Base-by-base conservation (phyloP, 106 monocot genomes). In the Dioscorea alata region DNA sequence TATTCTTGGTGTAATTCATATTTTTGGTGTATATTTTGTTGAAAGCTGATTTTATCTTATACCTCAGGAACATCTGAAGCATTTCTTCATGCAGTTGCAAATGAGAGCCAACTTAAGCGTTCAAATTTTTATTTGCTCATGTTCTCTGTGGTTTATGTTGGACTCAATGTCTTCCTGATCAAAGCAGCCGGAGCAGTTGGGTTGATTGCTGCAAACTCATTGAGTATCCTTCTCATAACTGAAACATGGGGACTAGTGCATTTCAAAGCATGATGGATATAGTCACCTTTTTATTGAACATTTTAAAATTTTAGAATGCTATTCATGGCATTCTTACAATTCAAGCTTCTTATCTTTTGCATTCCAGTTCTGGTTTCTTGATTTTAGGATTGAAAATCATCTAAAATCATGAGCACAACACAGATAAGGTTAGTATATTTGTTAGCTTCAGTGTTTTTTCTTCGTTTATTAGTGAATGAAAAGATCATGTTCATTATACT, bases 51-150 rank as follows among this genome's bases (percentile, higher is more conserved):
- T 78, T 5, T 34, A 66, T 71, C 19, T 23, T 35, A 23, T 77
- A 48, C 19, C 84, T 28, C 77, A 96, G 96, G 96, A 31, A 96
- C 91, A 74, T 86, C 92, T 15, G 96, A 96, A 83, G 82, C 96
- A 72, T 96, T 96, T 75, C 59, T 96, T 61, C 96, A 96, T 79
- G 91, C 91, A 52, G 92, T 92, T 58, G 88, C 92, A 56, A 79
- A 81, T 69, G 88, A 96, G 67, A 80, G 57, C 50, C 89, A 96
- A 71, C 76, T 96, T 50, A 88, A 80, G 78, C 50, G 76, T 51
- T 96, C 96, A 67, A 96, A 89, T 76, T 48, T 73, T 53, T 81
- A 63, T 12, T 86, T 96, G 78, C 69, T 92, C 15, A 53, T 82
- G 20, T 92, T 88, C 60, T 96, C 96, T 75, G 82, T 59, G 32